Evolutionary conservation across 2,329 filamentous ascomycete genomes (phyloP).

Genomic region (Magnaporthiopsis poae): DNA sequence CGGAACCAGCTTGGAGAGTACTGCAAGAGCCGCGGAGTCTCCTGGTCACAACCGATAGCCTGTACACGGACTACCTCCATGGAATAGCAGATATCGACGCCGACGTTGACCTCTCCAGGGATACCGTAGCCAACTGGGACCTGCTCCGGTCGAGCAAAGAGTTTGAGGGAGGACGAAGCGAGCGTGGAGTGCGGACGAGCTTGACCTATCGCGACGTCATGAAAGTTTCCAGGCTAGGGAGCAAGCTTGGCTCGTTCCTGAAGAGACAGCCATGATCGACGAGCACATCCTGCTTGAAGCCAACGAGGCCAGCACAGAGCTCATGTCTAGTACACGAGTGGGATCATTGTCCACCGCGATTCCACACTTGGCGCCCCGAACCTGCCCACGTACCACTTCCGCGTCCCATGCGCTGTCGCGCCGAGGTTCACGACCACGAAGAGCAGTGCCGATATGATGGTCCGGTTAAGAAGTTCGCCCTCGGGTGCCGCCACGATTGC

Average conservation of each 20-base stretch:
- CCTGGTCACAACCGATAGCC: constrained; percentile 57
- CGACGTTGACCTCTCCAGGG: constrained; percentile 54
- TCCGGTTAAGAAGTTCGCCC: constrained; percentile 58
- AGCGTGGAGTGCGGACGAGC: constrained; percentile 55
- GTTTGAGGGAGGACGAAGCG: constrained; percentile 43
- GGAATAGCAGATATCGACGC: constrained; percentile 58
- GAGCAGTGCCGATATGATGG: constrained; percentile 56
- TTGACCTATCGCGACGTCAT: constrained; percentile 80
- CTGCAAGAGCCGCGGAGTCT: constrained; percentile 78
- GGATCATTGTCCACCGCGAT: constrained; percentile 66
- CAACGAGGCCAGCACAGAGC: not conserved
- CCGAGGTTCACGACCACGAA: constrained; percentile 76
- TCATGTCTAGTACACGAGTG: constrained; percentile 47
- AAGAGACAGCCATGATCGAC: constrained; percentile 24
- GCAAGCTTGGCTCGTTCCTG: constrained; percentile 44
- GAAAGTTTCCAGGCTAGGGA: constrained; percentile 65
- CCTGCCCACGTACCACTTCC: constrained; percentile 65
- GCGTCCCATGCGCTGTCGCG: constrained; percentile 68
- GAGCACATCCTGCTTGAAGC: not conserved
- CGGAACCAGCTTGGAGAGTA: constrained; percentile 45
- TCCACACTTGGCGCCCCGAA: constrained; percentile 59
- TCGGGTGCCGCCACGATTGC: constrained; percentile 62
- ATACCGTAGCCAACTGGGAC: constrained; percentile 63
- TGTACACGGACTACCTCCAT: constrained; percentile 65
- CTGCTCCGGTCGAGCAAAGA: constrained; percentile 43